Conservation (phyloP, 2,329 filamentous ascomycete species). For the Ceratocystis eucalypticola region DNA sequence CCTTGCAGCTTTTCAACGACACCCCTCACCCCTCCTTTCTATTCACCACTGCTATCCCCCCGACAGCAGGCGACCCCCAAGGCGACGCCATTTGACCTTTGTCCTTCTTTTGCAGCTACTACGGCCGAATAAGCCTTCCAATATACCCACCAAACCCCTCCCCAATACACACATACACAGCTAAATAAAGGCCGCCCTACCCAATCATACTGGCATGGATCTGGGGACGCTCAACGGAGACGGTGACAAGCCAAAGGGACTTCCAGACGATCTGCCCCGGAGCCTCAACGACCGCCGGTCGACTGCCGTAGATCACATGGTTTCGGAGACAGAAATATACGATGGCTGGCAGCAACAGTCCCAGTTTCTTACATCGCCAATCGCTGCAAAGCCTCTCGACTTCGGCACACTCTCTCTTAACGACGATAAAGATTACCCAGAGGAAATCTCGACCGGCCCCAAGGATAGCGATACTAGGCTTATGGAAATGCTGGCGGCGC, state of each 20-base stretch:
- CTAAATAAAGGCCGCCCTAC: conserved; percentile 16
- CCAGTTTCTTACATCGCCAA: conserved; percentile 80
- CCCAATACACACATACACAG: conserved; percentile 26
- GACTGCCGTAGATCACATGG: conserved; percentile 46
- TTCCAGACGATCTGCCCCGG: conserved; percentile 77
- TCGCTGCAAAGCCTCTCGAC: conserved; percentile 67
- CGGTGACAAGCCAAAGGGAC: conserved; percentile 35
- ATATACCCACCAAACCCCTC: background rate
- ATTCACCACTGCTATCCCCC: background rate
- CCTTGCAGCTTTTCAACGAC: background rate
- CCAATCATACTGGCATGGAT: conserved; percentile 40
- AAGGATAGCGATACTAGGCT: conserved; percentile 72
- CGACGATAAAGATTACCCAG: conserved; percentile 49
- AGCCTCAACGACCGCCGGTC: conserved; percentile 78
- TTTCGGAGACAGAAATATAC: conserved; percentile 87
- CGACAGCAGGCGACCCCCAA: background rate
- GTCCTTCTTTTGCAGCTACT: background rate
- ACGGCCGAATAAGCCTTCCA: background rate
- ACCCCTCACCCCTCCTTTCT: background rate
- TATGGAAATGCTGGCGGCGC: conserved; percentile 91
- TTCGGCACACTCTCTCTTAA: conserved; percentile 74
- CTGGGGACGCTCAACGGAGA: conserved; percentile 35
- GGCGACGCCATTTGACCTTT: background rate
- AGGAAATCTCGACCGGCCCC: conserved; percentile 37
- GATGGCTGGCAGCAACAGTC: conserved; percentile 99